phyloP scores from a whole-genome alignment of 2,329 filamentous ascomycete species.

The Elsinoe batatas region DNA sequence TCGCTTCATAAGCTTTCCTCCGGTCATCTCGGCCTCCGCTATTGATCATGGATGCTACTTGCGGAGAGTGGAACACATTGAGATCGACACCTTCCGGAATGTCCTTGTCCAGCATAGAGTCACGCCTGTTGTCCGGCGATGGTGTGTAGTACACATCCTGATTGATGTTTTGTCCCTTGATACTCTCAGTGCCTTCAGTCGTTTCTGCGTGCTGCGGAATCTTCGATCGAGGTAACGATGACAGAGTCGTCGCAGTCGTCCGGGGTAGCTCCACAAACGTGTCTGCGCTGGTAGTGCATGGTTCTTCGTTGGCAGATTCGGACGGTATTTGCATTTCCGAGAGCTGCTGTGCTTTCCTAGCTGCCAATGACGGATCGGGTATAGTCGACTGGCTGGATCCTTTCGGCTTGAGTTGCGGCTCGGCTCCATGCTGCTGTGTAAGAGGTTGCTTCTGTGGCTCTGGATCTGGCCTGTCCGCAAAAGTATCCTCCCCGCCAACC shows the following conservation, averaged over 20 bases:
- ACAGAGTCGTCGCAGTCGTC: slow-evolving; percentile 37
- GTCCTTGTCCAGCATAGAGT: slow-evolving; percentile 29
- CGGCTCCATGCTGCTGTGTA: slow-evolving; percentile 20
- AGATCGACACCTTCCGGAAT: slow-evolving; percentile 49
- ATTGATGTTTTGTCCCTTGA: slow-evolving; percentile 39
- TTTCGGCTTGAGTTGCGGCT: slow-evolving; percentile 27
- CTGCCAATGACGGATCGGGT: slow-evolving; percentile 31
- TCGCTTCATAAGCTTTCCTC: slow-evolving; percentile 16
- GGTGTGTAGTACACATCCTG: slow-evolving; percentile 44
- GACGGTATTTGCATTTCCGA: slow-evolving; percentile 43
- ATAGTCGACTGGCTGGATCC: slow-evolving; percentile 35
- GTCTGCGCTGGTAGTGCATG: slow-evolving; percentile 36
- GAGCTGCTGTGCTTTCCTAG: slow-evolving; percentile 38
- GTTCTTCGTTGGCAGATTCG: slow-evolving; percentile 37
- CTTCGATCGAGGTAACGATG: slow-evolving; percentile 45
- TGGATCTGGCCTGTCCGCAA: slow-evolving; percentile 23
- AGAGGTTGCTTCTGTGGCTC: slow-evolving; percentile 29
- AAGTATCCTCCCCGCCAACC: slow-evolving; percentile 26
- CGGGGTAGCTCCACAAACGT: slow-evolving; percentile 46
- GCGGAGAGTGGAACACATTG: slow-evolving; percentile 51
- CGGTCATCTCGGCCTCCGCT: slow-evolving; percentile 15
- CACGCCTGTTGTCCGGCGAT: slow-evolving; percentile 23
- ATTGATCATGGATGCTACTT: slow-evolving; percentile 14
- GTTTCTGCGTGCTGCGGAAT: slow-evolving; percentile 43
- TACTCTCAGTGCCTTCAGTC: slow-evolving; percentile 35